These are phyloP conservation scores for Alternaria sp. DNA, from an alignment of 2,329 filamentous ascomycete species.

Conservation along the genomic window DNA sequence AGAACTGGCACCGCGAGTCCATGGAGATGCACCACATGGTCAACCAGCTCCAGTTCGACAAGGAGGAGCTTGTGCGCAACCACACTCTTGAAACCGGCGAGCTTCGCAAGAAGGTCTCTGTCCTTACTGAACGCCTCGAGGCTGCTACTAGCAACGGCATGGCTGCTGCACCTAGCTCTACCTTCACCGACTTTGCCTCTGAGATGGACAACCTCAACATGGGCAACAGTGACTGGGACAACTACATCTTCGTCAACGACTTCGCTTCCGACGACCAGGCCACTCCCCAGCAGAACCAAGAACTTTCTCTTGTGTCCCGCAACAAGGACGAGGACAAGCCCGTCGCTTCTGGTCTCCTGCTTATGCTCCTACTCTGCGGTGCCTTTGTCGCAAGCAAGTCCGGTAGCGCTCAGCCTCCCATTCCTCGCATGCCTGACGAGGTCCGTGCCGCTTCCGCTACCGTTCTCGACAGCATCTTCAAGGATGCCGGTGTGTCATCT, in stretches of 20 bases:
- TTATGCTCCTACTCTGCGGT: constrained; percentile 96
- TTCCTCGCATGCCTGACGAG: constrained; percentile 82
- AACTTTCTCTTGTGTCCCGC: constrained; percentile 54
- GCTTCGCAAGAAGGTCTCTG: constrained; percentile 89
- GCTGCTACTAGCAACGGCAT: constrained; percentile 56
- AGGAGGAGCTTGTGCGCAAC: constrained; percentile 86
- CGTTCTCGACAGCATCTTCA: constrained; percentile 81
- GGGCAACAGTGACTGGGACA: constrained; percentile 80
- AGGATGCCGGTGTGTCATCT: constrained; percentile 73
- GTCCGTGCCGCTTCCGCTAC: constrained; percentile 80
- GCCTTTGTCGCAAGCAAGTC: constrained; percentile 94
- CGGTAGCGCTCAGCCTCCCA: constrained; percentile 72
- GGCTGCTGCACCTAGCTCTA: constrained; percentile 64
- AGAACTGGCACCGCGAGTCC: constrained; percentile 76
- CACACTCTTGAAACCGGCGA: constrained; percentile 92
- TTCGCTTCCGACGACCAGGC: constrained; percentile 66
- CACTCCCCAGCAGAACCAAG: constrained; percentile 45
- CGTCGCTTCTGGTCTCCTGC: constrained; percentile 82
- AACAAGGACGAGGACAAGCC: constrained; percentile 62
- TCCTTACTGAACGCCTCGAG: constrained; percentile 79
- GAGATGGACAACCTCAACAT: constrained; percentile 87
- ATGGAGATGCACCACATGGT: constrained; percentile 79
- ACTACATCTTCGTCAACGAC: constrained; percentile 79
- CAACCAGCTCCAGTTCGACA: constrained; percentile 81
- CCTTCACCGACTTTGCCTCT: constrained; percentile 75